Evolutionary conservation across 495 filamentous ascomycete species (phyloP), one percentile per base, ranked within the genome.

Genomic region (Penicilliopsis zonata): DNA sequence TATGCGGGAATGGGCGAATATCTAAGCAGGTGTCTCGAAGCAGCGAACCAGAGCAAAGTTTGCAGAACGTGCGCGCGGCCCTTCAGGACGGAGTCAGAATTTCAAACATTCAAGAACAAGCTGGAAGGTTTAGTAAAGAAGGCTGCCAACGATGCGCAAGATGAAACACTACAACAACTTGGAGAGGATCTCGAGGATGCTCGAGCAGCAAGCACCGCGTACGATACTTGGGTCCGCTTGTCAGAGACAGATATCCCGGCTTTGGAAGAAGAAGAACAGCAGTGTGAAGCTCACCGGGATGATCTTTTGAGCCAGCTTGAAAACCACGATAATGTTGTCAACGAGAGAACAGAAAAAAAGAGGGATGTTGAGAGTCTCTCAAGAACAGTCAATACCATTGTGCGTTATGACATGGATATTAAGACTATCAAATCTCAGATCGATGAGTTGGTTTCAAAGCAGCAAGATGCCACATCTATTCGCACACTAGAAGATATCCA

Each of bases 401-500:
- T 70, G 14, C 77, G 80, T 50, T 76, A 78, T 24, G 60, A 70
- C 42, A 67, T 63, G 30, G 84, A 94, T 20, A 78, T 90, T 31
- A 58, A 65, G 21, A 70, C 72, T 18, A 73, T 80, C 28, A 66
- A 80, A 42, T 57, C 58, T 33, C 77, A 93, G 45, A 76, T 92
- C 31, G 61, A 76, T 38, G 72, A 81, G 31, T 63, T 86, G 18
- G 61, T 70, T 8, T 69, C 70, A 5, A 83, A 86, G 36, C 74
- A 94, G 42, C 71, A 77, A 30, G 72, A 78, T 10, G 55, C 65
- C 39, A 72, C 74, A 2, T 44, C 67, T 10, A 59, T 70, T 4
- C 74, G 79, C 38, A 80, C 80, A 5, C 58, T 85, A 12, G 80
- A 94, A 31, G 82, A 93, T 39, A 83, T 96, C 37, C 82, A 86